These are phyloP conservation scores for Fusarium caatingaense DNA, from an alignment of 2,329 filamentous ascomycete species.

Conservation along the genomic window DNA sequence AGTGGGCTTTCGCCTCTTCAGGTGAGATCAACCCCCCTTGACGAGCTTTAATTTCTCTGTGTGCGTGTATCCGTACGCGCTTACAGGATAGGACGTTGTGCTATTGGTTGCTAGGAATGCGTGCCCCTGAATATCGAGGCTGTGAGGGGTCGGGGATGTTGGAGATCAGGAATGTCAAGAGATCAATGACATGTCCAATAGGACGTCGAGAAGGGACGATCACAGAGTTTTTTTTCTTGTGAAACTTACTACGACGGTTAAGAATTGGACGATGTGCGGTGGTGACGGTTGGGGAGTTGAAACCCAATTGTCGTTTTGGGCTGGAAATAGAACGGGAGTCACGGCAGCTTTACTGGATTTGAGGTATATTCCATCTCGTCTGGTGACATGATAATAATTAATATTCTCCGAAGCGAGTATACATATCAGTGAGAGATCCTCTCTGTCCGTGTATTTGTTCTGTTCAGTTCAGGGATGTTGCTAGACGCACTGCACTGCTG, in stretches of 20 bases:
- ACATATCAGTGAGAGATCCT: neutral
- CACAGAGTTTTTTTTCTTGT: neutral
- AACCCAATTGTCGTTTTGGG: conserved; percentile 24
- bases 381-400: neutral
- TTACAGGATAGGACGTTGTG: neutral
- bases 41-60: conserved; percentile 25
- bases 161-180: conserved; percentile 29
- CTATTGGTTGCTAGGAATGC: conserved; percentile 25
- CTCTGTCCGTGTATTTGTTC: neutral
- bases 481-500: neutral
- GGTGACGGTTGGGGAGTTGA: conserved; percentile 8
- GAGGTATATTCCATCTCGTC: conserved; percentile 4
- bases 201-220: neutral
- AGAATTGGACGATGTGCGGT: neutral
- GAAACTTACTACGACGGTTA: conserved; percentile 7
- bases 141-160: conserved; percentile 21
- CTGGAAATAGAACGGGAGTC: conserved; percentile 7
- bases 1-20: conserved; percentile 16
- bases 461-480: conserved; percentile 5
- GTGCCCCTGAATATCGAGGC: conserved; percentile 38
- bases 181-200: conserved; percentile 20
- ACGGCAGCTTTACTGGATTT: conserved; percentile 3
- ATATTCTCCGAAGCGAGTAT: conserved; percentile 4
- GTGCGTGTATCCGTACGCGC: neutral
- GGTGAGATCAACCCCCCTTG: conserved; percentile 15